Conservation (phyloP, 306 rosid species). For the Quercus glauca region DNA sequence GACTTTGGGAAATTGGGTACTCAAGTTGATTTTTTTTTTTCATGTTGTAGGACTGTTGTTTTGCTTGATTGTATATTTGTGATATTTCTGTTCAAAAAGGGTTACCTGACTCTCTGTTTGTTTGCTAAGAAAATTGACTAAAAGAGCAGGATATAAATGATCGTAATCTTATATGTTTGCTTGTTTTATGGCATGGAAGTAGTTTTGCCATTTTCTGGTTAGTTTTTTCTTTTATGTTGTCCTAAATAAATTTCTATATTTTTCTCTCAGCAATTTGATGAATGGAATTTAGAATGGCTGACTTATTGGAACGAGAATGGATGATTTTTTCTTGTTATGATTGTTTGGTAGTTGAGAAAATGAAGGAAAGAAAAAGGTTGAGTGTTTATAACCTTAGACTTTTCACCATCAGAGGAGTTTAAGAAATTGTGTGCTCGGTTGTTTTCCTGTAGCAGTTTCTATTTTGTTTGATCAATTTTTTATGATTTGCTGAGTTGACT, state of each 20-base stretch:
- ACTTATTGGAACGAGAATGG: not conserved
- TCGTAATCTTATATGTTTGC: no score
- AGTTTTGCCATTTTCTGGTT: not conserved
- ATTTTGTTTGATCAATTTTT: not conserved
- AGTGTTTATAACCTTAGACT: not conserved
- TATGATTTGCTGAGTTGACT: not conserved
- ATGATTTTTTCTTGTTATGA: not conserved
- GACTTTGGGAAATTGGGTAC: no score
- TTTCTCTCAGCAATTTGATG: not conserved
- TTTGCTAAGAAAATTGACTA: no score
- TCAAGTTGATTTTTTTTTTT: no score
- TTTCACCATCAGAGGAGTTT: not conserved
- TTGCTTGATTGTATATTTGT: no score
- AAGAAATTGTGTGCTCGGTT: no score
- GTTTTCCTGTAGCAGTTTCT: not conserved
- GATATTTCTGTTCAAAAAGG: no score
- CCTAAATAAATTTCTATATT: not conserved
- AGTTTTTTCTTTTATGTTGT: not conserved
- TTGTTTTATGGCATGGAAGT: not conserved
- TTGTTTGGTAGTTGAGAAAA: not conserved
- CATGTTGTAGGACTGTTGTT: no score
- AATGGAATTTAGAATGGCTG: not conserved
- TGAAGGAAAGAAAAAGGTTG: not conserved
- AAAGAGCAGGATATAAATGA: no score
- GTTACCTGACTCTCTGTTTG: no score